These are phyloP conservation scores for Penicillium janthinellum DNA, from an alignment of 2,329 filamentous ascomycete genomes.

Conservation along the genomic window DNA sequence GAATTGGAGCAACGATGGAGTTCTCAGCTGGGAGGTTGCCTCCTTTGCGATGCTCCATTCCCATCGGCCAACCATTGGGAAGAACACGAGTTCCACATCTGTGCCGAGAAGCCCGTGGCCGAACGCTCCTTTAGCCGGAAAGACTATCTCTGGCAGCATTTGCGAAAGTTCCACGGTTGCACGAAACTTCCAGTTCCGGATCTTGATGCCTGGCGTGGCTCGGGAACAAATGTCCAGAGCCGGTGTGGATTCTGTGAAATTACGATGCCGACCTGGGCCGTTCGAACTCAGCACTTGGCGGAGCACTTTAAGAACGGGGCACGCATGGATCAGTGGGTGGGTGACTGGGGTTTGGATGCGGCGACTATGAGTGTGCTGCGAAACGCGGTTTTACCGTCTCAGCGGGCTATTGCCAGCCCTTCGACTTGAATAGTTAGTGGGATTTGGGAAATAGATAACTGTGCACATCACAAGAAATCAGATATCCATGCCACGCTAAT, in stretches of 20 bases:
- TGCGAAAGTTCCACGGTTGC: constrained; percentile 57
- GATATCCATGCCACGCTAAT: constrained; percentile 12
- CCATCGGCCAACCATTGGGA: constrained; percentile 52
- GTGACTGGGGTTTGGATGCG: constrained; percentile 54
- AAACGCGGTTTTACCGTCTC: constrained; percentile 38
- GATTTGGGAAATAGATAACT: background rate
- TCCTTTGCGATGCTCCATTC: constrained; percentile 52
- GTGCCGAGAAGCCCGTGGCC: constrained; percentile 52
- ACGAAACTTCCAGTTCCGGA: constrained; percentile 52
- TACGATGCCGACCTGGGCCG: constrained; percentile 53
- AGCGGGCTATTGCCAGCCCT: constrained; percentile 11
- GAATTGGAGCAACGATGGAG: constrained; percentile 17
- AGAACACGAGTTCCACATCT: constrained; percentile 56
- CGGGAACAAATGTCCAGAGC: constrained; percentile 53
- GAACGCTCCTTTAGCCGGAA: constrained; percentile 60
- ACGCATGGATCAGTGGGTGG: constrained; percentile 58
- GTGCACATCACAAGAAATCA: background rate
- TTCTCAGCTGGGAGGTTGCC: constrained; percentile 37
- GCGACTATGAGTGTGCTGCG: constrained; percentile 35
- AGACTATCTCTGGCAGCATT: constrained; percentile 59
- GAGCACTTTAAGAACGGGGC: constrained; percentile 58
- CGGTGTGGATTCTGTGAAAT: constrained; percentile 58
- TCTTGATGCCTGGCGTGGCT: constrained; percentile 58
- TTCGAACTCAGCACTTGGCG: constrained; percentile 55
- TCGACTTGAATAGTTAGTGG: background rate